Base-by-base conservation (phyloP, 371 early-diverging fungal species). In the Saksenaea oblongispora region DNA sequence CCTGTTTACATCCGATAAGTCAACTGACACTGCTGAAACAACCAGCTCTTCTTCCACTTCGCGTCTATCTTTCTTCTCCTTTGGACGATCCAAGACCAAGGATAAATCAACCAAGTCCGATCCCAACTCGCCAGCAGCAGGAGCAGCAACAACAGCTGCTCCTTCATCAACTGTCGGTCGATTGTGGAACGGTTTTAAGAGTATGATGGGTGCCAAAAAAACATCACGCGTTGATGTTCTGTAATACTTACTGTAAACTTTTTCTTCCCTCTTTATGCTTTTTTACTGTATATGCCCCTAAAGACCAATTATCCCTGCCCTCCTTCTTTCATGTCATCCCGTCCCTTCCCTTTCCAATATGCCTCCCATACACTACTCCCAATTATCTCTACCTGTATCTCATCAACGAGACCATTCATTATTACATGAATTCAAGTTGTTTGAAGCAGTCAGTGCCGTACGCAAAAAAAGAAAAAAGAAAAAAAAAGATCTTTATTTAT, bases 181-280 rank as follows among this genome's bases (percentile, higher is more conserved):
- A 11, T 64, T 76, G 62, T 79, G 80, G 80, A 79, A 76, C 53
- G 76, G 76, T 37, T 79, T 79, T 54, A 79, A 74, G 54, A 70
- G 64, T 24, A 58, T 79, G 31, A 70, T 79, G 54, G 65, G 72
- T 47, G 76, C 73, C 60, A 76, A 76, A 63, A 79, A 76, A 63
- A 56, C 80, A 36, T 79, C 80, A 34, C 74, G 77, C 27, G 72
- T 79, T 53, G 76, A 75, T 58, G 70, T 74, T 10, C 57, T 79
- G 56, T 74, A 74, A 71, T 47, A 22, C 22, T 22, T 47, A 22
- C 22, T 47, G n/a, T 47, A 17, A 47, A 41, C 5, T 17, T 17
- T 17, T 17, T 14, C 14, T 41, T 41, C 42, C 42, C 18, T 41
- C n/a, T 41, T 22, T 47, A 47, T 47, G 51, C 51, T 47, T 4